Conservation (phyloP, 805 yeast species). For the Candida koratica region DNA sequence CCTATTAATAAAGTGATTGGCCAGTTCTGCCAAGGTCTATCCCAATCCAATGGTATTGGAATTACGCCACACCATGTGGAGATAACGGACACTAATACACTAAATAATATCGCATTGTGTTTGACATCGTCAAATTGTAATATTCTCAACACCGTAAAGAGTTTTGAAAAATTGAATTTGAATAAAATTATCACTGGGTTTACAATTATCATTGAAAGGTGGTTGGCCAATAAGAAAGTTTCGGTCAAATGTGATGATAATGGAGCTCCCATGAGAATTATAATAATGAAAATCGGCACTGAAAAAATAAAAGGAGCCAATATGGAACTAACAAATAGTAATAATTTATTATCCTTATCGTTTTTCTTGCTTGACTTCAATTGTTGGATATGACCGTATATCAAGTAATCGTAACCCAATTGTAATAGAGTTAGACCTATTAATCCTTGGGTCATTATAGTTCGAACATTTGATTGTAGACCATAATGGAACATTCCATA, state of each 20-base stretch:
- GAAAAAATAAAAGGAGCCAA: constrained; percentile 33
- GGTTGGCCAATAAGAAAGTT: constrained; percentile 59
- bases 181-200: constrained; percentile 61
- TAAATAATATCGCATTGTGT: constrained; percentile 25
- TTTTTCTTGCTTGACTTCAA: constrained; percentile 6
- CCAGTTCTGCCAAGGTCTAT: constrained; percentile 94
- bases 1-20: constrained; percentile 86
- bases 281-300: constrained; percentile 32
- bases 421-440: constrained; percentile 22
- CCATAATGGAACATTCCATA: constrained; percentile 30
- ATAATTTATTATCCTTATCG: constrained; percentile 16
- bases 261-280: constrained; percentile 82
- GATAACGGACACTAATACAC: constrained; percentile 29
- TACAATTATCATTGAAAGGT: constrained; percentile 54
- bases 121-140: constrained; percentile 23
- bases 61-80: constrained; percentile 93
- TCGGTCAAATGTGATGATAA: constrained; percentile 47
- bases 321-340: constrained; percentile 26
- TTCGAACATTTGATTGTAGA: constrained; percentile 22
- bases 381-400: constrained; percentile 11
- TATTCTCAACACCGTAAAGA: constrained; percentile 19
- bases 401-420: constrained; percentile 21
- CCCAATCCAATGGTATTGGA: constrained; percentile 97
- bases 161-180: constrained; percentile 46
- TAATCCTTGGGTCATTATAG: constrained; percentile 25